These are phyloP conservation scores for Fusarium caatingaense DNA, from an alignment of 2,329 filamentous ascomycete genomes.

Conservation along the genomic window DNA sequence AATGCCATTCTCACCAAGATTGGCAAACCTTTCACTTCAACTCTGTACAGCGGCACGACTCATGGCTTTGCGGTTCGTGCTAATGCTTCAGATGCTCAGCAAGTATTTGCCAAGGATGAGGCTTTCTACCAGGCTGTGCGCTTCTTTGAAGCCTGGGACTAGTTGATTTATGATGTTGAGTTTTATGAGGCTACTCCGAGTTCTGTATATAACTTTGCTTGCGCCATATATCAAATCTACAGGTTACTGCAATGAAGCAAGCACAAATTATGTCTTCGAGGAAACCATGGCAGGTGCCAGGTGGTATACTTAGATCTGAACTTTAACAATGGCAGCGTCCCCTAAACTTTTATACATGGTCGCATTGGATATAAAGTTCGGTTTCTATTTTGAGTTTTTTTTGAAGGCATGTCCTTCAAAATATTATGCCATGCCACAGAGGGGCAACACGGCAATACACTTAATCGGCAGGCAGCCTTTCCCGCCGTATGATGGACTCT, in stretches of 20 bases:
- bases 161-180: background rate
- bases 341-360: background rate
- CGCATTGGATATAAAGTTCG: rapidly evolving
- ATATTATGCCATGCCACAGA: background rate
- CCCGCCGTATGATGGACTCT: background rate
- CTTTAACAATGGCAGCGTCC: background rate
- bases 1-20: conserved; percentile 16
- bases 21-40: conserved; percentile 68
- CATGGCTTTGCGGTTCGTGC: conserved; percentile 79
- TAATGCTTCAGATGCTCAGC: conserved; percentile 62
- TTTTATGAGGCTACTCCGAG: background rate
- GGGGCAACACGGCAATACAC: background rate
- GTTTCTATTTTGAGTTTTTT: background rate
- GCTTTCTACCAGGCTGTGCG: conserved; percentile 78
- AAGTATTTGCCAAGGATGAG: conserved; percentile 78
- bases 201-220: background rate
- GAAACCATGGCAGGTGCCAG: background rate
- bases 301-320: background rate
- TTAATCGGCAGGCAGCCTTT: background rate
- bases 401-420: background rate
- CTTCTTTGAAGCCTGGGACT: conserved; percentile 72
- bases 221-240: background rate
- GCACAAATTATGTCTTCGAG: background rate
- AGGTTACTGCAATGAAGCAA: background rate
- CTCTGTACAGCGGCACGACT: conserved; percentile 71